Conservation (phyloP, 2,329 filamentous ascomycete species). For the Nakataea oryzae region DNA sequence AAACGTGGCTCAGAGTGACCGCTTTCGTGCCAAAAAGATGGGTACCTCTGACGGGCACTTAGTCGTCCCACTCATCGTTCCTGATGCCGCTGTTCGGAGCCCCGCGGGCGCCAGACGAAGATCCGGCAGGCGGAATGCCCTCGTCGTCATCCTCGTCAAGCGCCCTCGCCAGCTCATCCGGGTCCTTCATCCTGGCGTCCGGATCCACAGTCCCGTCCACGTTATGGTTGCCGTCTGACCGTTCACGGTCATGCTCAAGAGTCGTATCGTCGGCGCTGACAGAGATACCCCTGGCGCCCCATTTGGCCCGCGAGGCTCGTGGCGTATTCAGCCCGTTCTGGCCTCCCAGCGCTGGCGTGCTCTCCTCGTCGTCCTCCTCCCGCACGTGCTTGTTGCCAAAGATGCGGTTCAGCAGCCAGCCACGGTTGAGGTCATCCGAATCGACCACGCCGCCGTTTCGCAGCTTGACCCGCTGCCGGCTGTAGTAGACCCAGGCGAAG, state of each 20-base stretch:
- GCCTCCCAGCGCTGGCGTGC: slow-evolving; percentile 34
- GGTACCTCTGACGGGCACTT: not conserved
- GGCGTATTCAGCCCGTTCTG: slow-evolving; percentile 14
- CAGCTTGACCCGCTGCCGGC: slow-evolving; percentile 86
- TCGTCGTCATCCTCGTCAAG: slow-evolving; percentile 47
- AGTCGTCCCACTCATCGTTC: slow-evolving; percentile 13
- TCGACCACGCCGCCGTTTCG: slow-evolving; percentile 81
- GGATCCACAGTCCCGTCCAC: slow-evolving; percentile 40
- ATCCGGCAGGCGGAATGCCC: slow-evolving; percentile 5
- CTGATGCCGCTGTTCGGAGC: slow-evolving; percentile 8
- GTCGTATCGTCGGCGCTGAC: slow-evolving; percentile 55
- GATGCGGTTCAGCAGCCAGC: slow-evolving; percentile 73
- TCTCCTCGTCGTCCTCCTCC: slow-evolving; percentile 52
- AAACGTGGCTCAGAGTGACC: not conserved
- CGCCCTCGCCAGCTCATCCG: slow-evolving; percentile 51
- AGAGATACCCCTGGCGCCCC: slow-evolving; percentile 55
- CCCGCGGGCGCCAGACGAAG: not conserved
- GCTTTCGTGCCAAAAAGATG: not conserved
- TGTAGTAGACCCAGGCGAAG: slow-evolving; percentile 96
- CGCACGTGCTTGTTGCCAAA: slow-evolving; percentile 51
- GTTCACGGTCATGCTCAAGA: slow-evolving; percentile 30
- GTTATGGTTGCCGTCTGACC: slow-evolving; percentile 27
- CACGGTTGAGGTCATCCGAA: slow-evolving; percentile 73
- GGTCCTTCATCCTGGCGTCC: slow-evolving; percentile 56
- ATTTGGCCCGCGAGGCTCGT: slow-evolving; percentile 35